A percentile compares a stretch with the other conserved stretches of the same genome.
phyloP scores from a whole-genome alignment of 2,329 filamentous ascomycete genomes.

The Zymoseptoria ardabiliae region DNA sequence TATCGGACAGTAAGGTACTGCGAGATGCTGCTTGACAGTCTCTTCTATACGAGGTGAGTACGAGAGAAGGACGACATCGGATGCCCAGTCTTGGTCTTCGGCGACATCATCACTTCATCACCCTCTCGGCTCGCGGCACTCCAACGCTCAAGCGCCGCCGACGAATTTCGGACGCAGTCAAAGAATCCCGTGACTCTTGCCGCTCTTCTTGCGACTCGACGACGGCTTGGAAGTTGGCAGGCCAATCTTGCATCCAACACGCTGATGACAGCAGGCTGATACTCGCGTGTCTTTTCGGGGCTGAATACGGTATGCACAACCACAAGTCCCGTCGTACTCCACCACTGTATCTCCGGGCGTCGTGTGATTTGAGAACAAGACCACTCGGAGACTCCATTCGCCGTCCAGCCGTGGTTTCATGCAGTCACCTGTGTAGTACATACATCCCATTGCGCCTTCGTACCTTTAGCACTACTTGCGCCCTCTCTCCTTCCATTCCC shows the following conservation, averaged over 20 bases:
- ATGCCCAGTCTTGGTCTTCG: background rate
- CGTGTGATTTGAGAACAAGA: background rate
- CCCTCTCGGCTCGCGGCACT: no score
- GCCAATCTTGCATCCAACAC: background rate
- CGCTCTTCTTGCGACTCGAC: background rate
- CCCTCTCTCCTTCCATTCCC: background rate
- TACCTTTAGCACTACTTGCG: background rate
- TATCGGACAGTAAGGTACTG: no score
- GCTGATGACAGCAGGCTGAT: background rate
- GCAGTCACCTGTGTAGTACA: background rate
- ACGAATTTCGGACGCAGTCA: background rate
- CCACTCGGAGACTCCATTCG: background rate
- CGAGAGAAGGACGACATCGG: background rate
- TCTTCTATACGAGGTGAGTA: background rate
- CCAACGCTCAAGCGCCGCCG: no score
- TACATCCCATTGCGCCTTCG: background rate
- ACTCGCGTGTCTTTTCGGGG: background rate
- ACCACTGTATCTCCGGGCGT: background rate
- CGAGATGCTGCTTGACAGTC: no score
- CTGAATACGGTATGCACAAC: background rate
- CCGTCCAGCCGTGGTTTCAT: background rate
- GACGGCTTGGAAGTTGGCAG: background rate
- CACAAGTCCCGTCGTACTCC: background rate
- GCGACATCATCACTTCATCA: background rate
- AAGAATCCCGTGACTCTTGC: no score